Percentiles rank a stretch among this genome's conserved stretches.
Evolutionary conservation across 805 yeast species (phyloP).

Genomic region (Sugiyamaella smithiae): DNA sequence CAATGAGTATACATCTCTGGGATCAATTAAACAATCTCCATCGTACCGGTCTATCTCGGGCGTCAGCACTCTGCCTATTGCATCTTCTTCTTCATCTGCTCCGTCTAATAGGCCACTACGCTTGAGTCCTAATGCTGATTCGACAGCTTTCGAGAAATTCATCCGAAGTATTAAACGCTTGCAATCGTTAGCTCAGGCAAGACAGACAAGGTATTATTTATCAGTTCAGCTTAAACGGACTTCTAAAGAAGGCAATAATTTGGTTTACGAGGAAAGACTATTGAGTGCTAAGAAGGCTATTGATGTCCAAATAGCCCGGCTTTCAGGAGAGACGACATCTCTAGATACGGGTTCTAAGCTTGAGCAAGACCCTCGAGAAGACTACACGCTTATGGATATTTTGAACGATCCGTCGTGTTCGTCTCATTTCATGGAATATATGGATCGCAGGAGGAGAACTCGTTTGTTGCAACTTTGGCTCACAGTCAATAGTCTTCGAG

Average conservation of each 20-base stretch:
- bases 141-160: conserved; percentile 42
- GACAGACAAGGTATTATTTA: conserved; percentile 47
- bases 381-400: conserved; percentile 41
- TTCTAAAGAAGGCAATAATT: conserved; percentile 33
- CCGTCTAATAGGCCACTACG: conserved; percentile 19
- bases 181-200: conserved; percentile 42
- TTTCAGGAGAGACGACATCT: conserved; percentile 23
- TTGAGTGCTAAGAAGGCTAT: conserved; percentile 32
- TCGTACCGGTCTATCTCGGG: conserved; percentile 1
- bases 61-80: not conserved
- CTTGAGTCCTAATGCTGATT: conserved; percentile 41
- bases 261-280: conserved; percentile 34
- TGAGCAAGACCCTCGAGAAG: conserved; percentile 29
- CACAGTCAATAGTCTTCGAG: conserved; percentile 62
- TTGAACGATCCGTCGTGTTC: conserved; percentile 48
- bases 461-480: conserved; percentile 61
- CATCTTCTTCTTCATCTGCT: not conserved
- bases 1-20: conserved; percentile 50
- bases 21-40: conserved; percentile 2
- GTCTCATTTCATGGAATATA: conserved; percentile 51
- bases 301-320: conserved; percentile 31
- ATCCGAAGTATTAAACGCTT: conserved; percentile 36
- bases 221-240: conserved; percentile 48
- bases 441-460: conserved; percentile 49
- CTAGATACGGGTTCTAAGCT: not conserved